Percentiles rank a stretch among this genome's conserved stretches.
These are phyloP conservation scores for Falciphora oryzae DNA, from an alignment of 2,329 filamentous ascomycete species.

Conservation along the genomic window DNA sequence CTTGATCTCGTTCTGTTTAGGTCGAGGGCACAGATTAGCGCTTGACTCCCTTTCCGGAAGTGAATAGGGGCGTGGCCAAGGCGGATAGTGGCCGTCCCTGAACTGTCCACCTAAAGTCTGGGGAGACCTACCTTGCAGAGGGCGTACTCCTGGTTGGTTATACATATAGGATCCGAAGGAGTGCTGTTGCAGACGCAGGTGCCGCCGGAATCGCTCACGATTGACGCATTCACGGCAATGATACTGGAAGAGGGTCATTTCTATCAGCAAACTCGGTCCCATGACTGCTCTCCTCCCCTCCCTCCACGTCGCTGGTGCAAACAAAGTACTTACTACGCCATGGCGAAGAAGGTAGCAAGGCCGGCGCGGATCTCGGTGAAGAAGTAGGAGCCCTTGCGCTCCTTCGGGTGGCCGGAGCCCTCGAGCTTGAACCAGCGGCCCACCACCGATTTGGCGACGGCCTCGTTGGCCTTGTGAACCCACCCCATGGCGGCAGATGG, in stretches of 20 bases:
- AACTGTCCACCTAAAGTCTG: neutral
- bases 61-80: neutral
- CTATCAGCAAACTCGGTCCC: neutral
- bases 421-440: slow-evolving; percentile 76
- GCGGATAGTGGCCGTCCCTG: slow-evolving; percentile 12
- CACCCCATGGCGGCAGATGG: slow-evolving; percentile 35
- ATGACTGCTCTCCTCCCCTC: neutral
- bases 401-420: slow-evolving; percentile 62
- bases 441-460: slow-evolving; percentile 58
- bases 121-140: slow-evolving; percentile 42
- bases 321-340: slow-evolving; percentile 25
- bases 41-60: neutral
- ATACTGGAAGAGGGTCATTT: slow-evolving; percentile 24
- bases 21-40: neutral
- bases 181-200: slow-evolving; percentile 65
- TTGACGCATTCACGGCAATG: slow-evolving; percentile 46
- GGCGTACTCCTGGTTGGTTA: slow-evolving; percentile 50
- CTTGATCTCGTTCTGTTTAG: slow-evolving; percentile 46
- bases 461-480: slow-evolving; percentile 45
- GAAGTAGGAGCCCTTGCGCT: slow-evolving; percentile 71
- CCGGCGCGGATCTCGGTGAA: slow-evolving; percentile 81
- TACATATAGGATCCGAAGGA: slow-evolving; percentile 46
- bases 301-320: neutral
- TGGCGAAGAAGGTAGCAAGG: slow-evolving; percentile 70
- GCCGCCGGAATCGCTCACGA: slow-evolving; percentile 60